A percentile compares a stretch with the other conserved stretches of the same genome.
These are phyloP conservation scores for Aegle marmelos DNA, from an alignment of 345 rosid species.

Conservation along the genomic window DNA sequence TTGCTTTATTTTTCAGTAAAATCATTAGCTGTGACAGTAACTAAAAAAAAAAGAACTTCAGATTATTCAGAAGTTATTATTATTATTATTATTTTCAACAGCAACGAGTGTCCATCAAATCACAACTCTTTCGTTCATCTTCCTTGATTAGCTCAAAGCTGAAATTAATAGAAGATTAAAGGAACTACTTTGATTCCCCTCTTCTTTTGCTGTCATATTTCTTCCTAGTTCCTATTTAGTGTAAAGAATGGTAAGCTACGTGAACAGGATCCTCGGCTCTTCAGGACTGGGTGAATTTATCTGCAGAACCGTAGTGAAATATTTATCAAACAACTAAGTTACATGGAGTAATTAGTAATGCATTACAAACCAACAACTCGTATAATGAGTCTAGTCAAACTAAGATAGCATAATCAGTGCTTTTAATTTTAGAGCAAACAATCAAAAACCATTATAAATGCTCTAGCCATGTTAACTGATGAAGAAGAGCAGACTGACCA, in stretches of 20 bases:
- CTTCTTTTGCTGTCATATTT: background rate
- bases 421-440: background rate
- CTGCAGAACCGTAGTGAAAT: slow-evolving; percentile 10
- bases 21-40: slow-evolving; percentile 11
- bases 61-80: slow-evolving; percentile 7
- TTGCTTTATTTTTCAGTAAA: slow-evolving; percentile 29
- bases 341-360: background rate
- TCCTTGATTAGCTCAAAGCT: background rate
- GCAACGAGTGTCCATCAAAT: slow-evolving; percentile 15
- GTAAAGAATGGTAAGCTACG: background rate
- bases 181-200: background rate
- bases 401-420: background rate
- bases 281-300: background rate
- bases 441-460: slow-evolving; percentile 7
- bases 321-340: background rate
- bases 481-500: background rate
- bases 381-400: background rate
- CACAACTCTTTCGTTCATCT: background rate
- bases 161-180: background rate
- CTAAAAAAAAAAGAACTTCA: slow-evolving; percentile 22
- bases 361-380: background rate
- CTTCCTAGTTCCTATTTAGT: background rate
- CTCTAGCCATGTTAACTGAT: slow-evolving; percentile 6
- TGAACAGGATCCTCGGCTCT: background rate
- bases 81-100: background rate